Base-by-base conservation (phyloP, 805 yeast genomes). In the Danielia oregonensis region DNA sequence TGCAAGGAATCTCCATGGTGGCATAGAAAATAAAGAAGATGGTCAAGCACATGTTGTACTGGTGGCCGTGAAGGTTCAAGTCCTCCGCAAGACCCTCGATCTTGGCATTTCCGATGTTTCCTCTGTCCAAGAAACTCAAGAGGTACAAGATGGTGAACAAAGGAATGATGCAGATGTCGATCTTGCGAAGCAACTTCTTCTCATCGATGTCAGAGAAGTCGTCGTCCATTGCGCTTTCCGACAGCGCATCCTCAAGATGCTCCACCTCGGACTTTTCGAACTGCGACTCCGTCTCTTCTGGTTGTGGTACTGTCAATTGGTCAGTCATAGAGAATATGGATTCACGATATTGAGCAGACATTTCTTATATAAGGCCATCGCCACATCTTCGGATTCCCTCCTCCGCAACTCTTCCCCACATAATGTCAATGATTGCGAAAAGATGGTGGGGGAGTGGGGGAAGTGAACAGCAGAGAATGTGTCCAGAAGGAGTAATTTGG, bases 81-180 rank as follows among this genome's bases (percentile, higher is more conserved):
- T 78, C 83, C 1, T 49, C 57, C 14, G 68, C 68, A 65, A 86
- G 65, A 9, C 87, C 87, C 51, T 83, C 84, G 36, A 81, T 73
- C 40, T 78, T 78, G 6, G 95, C 94, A 57, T 86, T 85, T 19
- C 89, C 78, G 42, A 86, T 82, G 55, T 86, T 86, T 39, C 85
- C 89, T 56, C 94, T 70, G 55, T 86, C 94, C 51, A 86, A 61
- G 52, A 85, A 86, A 1, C 91, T 81, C 42, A 85, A 69, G 56
- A 86, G 76, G 51, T 86, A 86, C 29, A 86, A 65, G 18, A 84
- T 50, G 51, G 87, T 77, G 44, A 86, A 81, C n/a, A 87, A 79
- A 4, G 89, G 87, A 18, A 84, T 79, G 25, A 85, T 79, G 40
- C 85, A 75, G 1, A 76, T 34, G 49, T 84, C 91, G 21, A 80